phyloP scores from a whole-genome alignment of 2,329 filamentous ascomycete genomes.

The Scortechinia acanthostroma region DNA sequence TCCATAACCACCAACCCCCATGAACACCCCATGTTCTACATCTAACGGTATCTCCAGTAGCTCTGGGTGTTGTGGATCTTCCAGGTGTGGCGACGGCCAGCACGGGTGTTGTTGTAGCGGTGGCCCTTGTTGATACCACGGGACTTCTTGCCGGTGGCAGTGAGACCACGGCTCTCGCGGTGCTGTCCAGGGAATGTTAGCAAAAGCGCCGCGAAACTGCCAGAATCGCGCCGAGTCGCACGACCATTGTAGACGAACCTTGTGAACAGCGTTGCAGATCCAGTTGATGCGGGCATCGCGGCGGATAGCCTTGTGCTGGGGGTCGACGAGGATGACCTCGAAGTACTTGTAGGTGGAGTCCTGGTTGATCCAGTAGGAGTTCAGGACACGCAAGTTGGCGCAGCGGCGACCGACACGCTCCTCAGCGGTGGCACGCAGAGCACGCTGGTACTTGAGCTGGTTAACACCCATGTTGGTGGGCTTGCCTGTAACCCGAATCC shows the following conservation, averaged over 20 bases:
- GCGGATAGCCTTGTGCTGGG: conserved; percentile 99
- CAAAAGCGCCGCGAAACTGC: background rate
- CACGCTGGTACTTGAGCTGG: conserved; percentile 99
- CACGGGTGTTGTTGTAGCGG: conserved; percentile 96
- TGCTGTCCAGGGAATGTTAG: conserved; percentile 47
- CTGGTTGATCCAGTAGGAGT: conserved; percentile 99
- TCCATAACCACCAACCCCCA: background rate
- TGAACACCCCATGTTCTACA: background rate
- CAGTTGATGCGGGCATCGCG: conserved; percentile 99
- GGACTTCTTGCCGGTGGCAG: conserved; percentile 98
- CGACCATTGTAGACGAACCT: background rate
- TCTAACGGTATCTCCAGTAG: conserved; percentile 94
- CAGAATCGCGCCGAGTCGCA: background rate
- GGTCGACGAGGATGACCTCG: conserved; percentile 99
- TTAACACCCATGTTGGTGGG: conserved; percentile 99
- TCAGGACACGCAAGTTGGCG: conserved; percentile 97
- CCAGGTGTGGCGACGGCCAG: conserved; percentile 99
- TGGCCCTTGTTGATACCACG: conserved; percentile 99
- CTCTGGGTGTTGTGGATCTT: conserved; percentile 99
- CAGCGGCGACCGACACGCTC: conserved; percentile 99
- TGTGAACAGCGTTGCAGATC: conserved; percentile 99
- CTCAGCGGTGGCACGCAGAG: conserved; percentile 93
- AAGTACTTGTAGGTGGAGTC: conserved; percentile 99
- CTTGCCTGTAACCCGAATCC: conserved; percentile 63
- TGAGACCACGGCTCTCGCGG: conserved; percentile 95